phyloP scores from a whole-genome alignment of 345 rosid species.

The Excoecaria cochinchinensis region DNA sequence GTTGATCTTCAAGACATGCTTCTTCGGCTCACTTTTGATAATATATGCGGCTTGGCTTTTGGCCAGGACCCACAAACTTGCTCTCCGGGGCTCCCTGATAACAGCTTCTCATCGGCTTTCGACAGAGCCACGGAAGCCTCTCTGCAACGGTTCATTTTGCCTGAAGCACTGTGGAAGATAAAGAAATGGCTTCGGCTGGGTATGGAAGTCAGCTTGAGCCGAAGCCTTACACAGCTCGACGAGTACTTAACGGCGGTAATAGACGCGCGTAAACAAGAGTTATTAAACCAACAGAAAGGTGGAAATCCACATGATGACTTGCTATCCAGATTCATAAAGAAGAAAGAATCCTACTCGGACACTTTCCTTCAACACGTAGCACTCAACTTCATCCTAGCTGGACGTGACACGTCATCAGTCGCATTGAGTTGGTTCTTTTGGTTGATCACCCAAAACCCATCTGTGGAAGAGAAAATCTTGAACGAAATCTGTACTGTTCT shows the following conservation, averaged over 20 bases:
- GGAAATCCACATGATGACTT: conserved; percentile 71
- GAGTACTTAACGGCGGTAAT: conserved; percentile 69
- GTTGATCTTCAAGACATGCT: conserved; percentile 83
- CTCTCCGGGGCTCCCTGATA: conserved; percentile 63
- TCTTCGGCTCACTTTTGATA: conserved; percentile 92
- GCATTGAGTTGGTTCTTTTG: conserved; percentile 96
- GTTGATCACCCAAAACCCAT: conserved; percentile 59
- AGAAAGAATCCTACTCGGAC: conserved; percentile 80
- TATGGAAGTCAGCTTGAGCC: conserved; percentile 75
- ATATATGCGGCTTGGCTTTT: conserved; percentile 88
- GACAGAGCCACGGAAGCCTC: conserved; percentile 93
- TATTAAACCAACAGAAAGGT: conserved; percentile 45
- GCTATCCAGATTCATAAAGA: conserved; percentile 86
- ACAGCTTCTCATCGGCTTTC: conserved; percentile 73
- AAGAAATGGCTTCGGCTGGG: conserved; percentile 78
- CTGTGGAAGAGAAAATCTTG: conserved; percentile 67
- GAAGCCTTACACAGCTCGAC: conserved; percentile 68
- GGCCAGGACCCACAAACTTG: conserved; percentile 96
- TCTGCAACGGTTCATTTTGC: conserved; percentile 82
- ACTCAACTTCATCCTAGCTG: conserved; percentile 90
- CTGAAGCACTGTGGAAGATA: conserved; percentile 76
- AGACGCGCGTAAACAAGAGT: conserved; percentile 62
- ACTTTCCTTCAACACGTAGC: conserved; percentile 81
- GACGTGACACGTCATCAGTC: conserved; percentile 94
- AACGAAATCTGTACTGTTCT: conserved; percentile 61